A percentile compares a stretch with the other conserved stretches of the same genome.
Conservation (phyloP, 2,329 filamentous ascomycete species). For the Exophiala sideris region DNA sequence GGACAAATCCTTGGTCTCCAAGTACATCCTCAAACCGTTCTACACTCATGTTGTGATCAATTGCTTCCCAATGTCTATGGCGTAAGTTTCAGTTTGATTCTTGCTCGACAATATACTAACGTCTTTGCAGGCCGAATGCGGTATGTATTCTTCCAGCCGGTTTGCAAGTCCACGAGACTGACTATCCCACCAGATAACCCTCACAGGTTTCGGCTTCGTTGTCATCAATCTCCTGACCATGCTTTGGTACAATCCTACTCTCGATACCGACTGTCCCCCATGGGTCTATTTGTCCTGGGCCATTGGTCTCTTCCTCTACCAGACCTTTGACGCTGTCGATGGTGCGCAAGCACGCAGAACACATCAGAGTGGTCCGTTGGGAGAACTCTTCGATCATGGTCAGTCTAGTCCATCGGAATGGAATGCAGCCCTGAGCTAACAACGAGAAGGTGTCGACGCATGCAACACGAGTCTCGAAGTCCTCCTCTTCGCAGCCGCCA, state of each 20-base stretch:
- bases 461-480: slow-evolving; percentile 94
- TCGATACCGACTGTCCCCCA: slow-evolving; percentile 86
- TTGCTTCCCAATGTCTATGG: slow-evolving; percentile 94
- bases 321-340: slow-evolving; percentile 97
- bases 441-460: slow-evolving; percentile 70
- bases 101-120: slow-evolving; percentile 14
- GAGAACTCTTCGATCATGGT: slow-evolving; percentile 96
- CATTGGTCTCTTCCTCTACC: slow-evolving; percentile 85
- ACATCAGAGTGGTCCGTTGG: slow-evolving; percentile 84
- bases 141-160: slow-evolving; percentile 22
- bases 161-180: neutral
- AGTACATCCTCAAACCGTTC: slow-evolving; percentile 95
- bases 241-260: slow-evolving; percentile 91
- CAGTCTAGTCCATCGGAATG: slow-evolving; percentile 25
- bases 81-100: slow-evolving; percentile 48
- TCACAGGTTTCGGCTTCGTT: slow-evolving; percentile 87
- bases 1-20: slow-evolving; percentile 84
- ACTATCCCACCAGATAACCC: slow-evolving; percentile 62
- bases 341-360: slow-evolving; percentile 90
- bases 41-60: slow-evolving; percentile 94
- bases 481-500: slow-evolving; percentile 82
- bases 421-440: slow-evolving; percentile 12
- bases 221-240: slow-evolving; percentile 85
- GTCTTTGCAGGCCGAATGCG: slow-evolving; percentile 53
- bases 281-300: slow-evolving; percentile 97